Conservation (phyloP, 2,329 filamentous ascomycete species). For the Aureobasidium sp. region DNA sequence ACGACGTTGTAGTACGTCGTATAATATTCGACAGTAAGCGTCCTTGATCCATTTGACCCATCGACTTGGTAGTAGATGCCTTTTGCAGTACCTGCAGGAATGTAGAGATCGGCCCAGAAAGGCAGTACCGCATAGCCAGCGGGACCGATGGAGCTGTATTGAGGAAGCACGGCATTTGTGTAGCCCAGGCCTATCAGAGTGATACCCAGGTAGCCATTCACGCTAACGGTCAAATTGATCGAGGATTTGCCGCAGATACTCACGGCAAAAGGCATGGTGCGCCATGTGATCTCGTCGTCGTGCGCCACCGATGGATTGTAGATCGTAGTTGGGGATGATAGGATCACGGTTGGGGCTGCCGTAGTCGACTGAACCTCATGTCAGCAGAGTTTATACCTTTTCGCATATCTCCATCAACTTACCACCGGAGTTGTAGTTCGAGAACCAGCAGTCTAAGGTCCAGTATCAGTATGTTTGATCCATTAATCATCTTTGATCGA, state of each 20-base stretch:
- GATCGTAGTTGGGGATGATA: background rate
- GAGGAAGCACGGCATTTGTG: background rate
- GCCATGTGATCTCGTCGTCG: background rate
- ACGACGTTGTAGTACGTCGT: slow-evolving; percentile 2
- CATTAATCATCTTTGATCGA: background rate
- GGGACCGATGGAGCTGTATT: background rate
- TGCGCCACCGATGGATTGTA: background rate
- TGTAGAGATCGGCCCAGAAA: slow-evolving; percentile 20
- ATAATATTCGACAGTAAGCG: slow-evolving; percentile 19
- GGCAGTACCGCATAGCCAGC: slow-evolving; percentile 9
- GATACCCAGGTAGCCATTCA: background rate
- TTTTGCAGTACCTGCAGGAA: slow-evolving; percentile 16
- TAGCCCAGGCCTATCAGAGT: background rate
- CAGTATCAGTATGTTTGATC: background rate
- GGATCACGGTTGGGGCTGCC: background rate
- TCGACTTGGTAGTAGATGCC: slow-evolving; percentile 21
- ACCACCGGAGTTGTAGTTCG: background rate
- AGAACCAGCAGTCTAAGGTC: background rate
- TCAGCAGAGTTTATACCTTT: background rate
- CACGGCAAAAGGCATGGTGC: background rate
- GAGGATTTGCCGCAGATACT: background rate
- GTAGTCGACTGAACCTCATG: background rate
- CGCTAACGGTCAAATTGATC: background rate
- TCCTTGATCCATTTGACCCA: slow-evolving; percentile 6
- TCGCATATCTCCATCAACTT: background rate